Evolutionary conservation across 371 early-diverging fungal species (phyloP).

Genomic region (Edhazardia aedis): DNA sequence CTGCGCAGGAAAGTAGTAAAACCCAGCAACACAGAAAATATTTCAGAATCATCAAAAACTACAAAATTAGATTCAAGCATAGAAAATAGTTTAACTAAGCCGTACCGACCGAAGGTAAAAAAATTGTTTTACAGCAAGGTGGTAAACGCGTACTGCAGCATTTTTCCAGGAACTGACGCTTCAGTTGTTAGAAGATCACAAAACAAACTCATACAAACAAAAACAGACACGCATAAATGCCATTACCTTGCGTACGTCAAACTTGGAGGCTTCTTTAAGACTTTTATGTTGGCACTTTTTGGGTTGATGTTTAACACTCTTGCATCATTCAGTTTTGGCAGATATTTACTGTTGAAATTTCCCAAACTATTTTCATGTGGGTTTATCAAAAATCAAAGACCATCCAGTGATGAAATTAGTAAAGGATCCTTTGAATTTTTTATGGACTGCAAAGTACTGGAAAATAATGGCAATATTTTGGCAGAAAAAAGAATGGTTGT

Average conservation of each 20-base stretch:
- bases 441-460: slow-evolving; percentile 20
- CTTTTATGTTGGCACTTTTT: slow-evolving; percentile 7
- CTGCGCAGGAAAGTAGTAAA: slow-evolving; percentile 3
- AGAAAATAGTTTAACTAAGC: too few species aligned
- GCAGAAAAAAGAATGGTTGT: slow-evolving; percentile 22
- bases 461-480: slow-evolving; percentile 3
- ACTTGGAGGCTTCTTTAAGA: slow-evolving; percentile 8
- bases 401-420: slow-evolving; percentile 18
- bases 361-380: slow-evolving; percentile 28
- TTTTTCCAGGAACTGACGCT: slow-evolving; percentile 41
- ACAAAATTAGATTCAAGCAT: too few species aligned
- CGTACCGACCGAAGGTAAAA: background rate
- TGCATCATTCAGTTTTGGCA: slow-evolving; percentile 10
- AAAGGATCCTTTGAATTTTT: slow-evolving; percentile 27
- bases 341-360: slow-evolving; percentile 9
- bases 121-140: slow-evolving; percentile 12
- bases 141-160: slow-evolving; percentile 23
- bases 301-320: slow-evolving; percentile 9
- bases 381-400: slow-evolving; percentile 23
- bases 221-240: background rate
- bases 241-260: slow-evolving; percentile 23
- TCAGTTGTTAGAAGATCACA: slow-evolving; percentile 35
- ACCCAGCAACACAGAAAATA: background rate
- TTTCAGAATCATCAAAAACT: too few species aligned
- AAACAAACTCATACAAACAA: slow-evolving; percentile 4